phyloP scores from a whole-genome alignment of 257 asterid species.

The Scutellaria galericulata region DNA sequence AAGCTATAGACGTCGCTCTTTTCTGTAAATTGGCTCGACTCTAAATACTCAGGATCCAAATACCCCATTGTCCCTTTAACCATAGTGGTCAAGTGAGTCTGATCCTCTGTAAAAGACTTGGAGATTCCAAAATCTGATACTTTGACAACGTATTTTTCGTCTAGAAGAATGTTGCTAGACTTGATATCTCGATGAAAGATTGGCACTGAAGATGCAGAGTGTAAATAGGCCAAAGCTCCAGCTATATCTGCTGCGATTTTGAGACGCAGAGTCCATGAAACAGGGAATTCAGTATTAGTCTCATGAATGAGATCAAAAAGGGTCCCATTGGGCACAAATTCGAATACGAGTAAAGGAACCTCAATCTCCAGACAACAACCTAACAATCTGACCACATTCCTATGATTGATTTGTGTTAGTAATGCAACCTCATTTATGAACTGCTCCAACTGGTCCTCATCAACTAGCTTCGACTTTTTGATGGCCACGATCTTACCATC shows the following conservation, averaged over 20 bases:
- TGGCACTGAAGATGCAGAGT: conserved; percentile 32
- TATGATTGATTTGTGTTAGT: conserved; percentile 36
- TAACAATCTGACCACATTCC: conserved; percentile 33
- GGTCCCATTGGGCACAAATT: conserved; percentile 27
- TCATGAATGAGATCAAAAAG: conserved; percentile 34
- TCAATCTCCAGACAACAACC: conserved; percentile 34
- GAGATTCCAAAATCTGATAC: conserved; percentile 35
- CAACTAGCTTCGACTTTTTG: conserved; percentile 34
- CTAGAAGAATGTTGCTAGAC: conserved; percentile 36
- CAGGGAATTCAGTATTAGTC: not conserved
- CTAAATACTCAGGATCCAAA: conserved; percentile 37
- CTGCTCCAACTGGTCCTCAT: conserved; percentile 16
- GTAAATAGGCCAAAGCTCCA: conserved; percentile 33
- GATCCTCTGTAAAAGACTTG: conserved; percentile 1
- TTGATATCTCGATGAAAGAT: conserved; percentile 41
- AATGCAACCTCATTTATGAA: conserved; percentile 40
- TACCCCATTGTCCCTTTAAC: conserved; percentile 44
- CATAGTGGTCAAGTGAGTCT: conserved; percentile 36
- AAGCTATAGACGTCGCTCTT: conserved; percentile 43
- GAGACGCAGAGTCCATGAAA: conserved; percentile 33
- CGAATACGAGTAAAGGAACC: conserved; percentile 32
- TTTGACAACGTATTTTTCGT: conserved; percentile 30
- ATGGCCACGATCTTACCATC: conserved; percentile 33
- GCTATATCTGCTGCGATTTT: conserved; percentile 36
- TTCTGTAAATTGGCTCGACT: conserved; percentile 33